These are phyloP conservation scores for Hypoxylon sp. DNA, from an alignment of 2,329 filamentous ascomycete genomes.

Conservation along the genomic window DNA sequence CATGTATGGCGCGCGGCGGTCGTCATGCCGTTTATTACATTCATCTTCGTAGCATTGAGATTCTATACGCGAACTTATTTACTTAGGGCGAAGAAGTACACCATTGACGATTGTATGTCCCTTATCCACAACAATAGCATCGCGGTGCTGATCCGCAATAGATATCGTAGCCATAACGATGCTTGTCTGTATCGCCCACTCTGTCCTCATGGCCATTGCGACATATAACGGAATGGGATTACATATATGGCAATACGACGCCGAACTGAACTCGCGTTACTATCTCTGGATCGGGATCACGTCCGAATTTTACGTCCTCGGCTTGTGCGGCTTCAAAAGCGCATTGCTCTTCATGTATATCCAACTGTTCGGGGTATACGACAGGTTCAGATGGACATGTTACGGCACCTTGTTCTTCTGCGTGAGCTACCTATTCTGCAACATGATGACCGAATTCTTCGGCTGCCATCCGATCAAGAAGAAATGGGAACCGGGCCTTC, in stretches of 20 bases:
- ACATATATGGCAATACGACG: constrained; percentile 47
- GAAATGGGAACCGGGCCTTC: constrained; percentile 44
- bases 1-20: constrained; percentile 45
- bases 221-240: constrained; percentile 49
- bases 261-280: constrained; percentile 45
- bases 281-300: constrained; percentile 48
- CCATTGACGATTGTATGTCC: constrained; percentile 42
- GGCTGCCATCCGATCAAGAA: constrained; percentile 48
- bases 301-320: constrained; percentile 47
- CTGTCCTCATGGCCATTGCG: constrained; percentile 47
- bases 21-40: constrained; percentile 43
- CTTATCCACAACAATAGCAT: background rate
- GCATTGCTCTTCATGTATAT: constrained; percentile 46
- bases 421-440: constrained; percentile 72
- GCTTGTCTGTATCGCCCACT: constrained; percentile 39
- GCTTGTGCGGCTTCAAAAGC: constrained; percentile 45
- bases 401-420: constrained; percentile 51
- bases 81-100: constrained; percentile 35
- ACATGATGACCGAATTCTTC: constrained; percentile 60
- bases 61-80: constrained; percentile 45
- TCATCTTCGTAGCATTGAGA: constrained; percentile 42
- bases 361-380: constrained; percentile 46
- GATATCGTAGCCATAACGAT: constrained; percentile 45
- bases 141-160: constrained; percentile 8
- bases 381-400: constrained; percentile 42